Conservation (phyloP, 371 early-diverging fungal species). For the Mortierella sp. region DNA sequence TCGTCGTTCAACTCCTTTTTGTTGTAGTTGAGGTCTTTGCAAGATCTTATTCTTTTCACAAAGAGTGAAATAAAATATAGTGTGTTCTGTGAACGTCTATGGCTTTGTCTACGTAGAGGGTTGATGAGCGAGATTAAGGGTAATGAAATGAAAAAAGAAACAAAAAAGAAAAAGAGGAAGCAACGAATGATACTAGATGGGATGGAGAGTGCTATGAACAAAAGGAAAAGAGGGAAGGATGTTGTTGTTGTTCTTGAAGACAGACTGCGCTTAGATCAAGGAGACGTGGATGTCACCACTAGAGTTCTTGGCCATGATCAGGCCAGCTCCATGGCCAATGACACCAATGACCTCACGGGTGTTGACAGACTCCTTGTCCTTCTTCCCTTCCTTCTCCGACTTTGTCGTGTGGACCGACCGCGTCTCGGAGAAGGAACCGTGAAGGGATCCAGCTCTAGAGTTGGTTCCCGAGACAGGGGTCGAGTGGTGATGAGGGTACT, state of each 20-base stretch:
- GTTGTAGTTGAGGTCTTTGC: no score
- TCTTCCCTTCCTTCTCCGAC: constrained; percentile 25
- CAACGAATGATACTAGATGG: neutral
- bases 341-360: constrained; percentile 51
- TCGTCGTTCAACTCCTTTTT: no score
- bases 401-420: constrained; percentile 25
- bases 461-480: constrained; percentile 26
- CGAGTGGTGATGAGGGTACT: constrained; percentile 7
- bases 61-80: no score
- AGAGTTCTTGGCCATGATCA: constrained; percentile 53
- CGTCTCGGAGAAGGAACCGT: constrained; percentile 31
- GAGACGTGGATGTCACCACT: constrained; percentile 46
- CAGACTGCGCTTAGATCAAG: constrained; percentile 19
- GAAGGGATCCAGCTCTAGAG: constrained; percentile 37
- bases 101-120: neutral
- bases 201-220: neutral
- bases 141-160: neutral
- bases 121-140: neutral
- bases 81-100: no score
- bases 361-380: constrained; percentile 28
- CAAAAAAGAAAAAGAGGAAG: neutral
- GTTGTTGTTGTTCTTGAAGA: neutral
- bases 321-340: constrained; percentile 40
- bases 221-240: neutral
- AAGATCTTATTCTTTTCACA: no score